Evolutionary conservation across 139 green algal species (phyloP).

Genomic region (Micractinium sp.): DNA sequence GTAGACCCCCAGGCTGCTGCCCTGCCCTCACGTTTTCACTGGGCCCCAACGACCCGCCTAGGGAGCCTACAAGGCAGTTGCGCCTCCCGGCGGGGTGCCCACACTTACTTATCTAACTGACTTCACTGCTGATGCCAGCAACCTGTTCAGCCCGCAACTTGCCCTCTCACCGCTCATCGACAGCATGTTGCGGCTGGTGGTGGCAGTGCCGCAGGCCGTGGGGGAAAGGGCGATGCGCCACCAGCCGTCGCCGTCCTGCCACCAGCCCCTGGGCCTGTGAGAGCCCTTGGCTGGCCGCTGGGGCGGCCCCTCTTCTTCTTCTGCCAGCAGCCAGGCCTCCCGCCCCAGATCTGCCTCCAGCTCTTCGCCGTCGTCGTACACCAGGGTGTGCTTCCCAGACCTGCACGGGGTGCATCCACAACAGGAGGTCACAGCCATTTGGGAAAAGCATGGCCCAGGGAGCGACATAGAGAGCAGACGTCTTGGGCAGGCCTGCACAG

Average conservation of each 20-base stretch:
- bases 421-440: neutral
- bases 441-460: neutral
- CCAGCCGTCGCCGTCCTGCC: neutral
- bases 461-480: no score
- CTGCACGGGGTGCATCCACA: neutral
- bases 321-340: neutral
- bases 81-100: no score
- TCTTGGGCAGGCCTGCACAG: neutral
- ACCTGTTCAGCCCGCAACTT: no score
- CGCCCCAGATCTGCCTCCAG: neutral
- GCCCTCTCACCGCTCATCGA: neutral
- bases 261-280: neutral
- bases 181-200: neutral
- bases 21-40: no score
- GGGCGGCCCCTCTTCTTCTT: neutral
- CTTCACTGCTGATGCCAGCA: no score
- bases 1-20: no score
- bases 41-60: no score
- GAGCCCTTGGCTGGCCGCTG: neutral
- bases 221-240: neutral
- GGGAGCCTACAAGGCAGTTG: no score
- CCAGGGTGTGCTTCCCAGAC: neutral
- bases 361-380: no score
- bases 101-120: no score
- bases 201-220: neutral